Base-by-base conservation (phyloP, 129 eudicot species). In the Calendula officinalis region DNA sequence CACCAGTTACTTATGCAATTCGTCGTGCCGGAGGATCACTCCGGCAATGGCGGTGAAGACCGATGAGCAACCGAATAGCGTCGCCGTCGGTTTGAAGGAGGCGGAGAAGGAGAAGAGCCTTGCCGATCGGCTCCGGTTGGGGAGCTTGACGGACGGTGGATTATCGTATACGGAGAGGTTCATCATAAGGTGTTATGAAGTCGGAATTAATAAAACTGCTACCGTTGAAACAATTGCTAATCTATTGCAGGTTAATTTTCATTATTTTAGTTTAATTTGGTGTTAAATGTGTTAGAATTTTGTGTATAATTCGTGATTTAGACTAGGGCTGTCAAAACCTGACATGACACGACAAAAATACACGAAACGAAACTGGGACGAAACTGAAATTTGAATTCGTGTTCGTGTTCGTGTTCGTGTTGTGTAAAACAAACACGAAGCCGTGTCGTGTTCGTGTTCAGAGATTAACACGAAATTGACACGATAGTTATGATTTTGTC, bases 191-290 rank as follows among this genome's bases (percentile, higher is more conserved):
- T 80, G 96, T 60, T 87, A 91, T 72, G 98, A 91, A 72, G 98
- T 91, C 39, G 96, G 96, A 71, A 78, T 87, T 62, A 91, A 91
- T 69, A 91, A 91, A 60, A 91, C 98, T 63, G 98, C 96, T 35
- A 87, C 96, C 17, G 94, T 91, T 64, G 94, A 91, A 47, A 91
- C 96, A 13, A 87, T 91, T 56, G 98, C 98, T 33, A 91, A 91
- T 87, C 78, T 91, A 40, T 77, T 91, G 57, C 96, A 91, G 98
- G 98, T 90, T 62, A 10, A 52, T 7, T 22, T 67, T 15, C 6
- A 1, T 37, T 12, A 1, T 5, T 0, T 22, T 22, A 22, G 30
- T 22, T 22, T 22, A 22, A 22, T 22, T 22, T 22, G 30, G 30
- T 22, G 30, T 22, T 22, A 22, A 22, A 22, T 22, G 45, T 57